Percentiles rank a stretch among this genome's conserved stretches.
Evolutionary conservation across 768 basidiomycete species (phyloP).

Genomic region (Boletus rubescentipes): DNA sequence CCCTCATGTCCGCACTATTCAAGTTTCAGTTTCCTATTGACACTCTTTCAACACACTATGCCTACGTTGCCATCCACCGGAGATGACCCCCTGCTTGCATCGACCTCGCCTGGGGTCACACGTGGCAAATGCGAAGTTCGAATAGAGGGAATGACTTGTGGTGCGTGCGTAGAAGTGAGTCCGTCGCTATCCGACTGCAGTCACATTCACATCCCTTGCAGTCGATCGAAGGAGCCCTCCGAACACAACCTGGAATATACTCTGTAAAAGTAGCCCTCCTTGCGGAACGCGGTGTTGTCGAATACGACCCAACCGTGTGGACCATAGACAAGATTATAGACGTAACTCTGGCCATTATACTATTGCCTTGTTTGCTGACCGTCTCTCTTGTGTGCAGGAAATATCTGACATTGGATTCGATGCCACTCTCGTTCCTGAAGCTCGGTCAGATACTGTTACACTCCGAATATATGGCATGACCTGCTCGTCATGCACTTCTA

Average conservation of each 20-base stretch:
- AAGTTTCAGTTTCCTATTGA: no score
- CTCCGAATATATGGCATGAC: conserved; percentile 92
- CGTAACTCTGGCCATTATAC: conserved; percentile 36
- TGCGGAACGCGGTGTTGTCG: conserved; percentile 88
- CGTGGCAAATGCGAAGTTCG: conserved; percentile 70
- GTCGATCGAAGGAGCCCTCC: conserved; percentile 85
- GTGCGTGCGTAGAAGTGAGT: conserved; percentile 82
- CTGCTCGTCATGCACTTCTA: conserved; percentile 75
- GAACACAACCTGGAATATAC: conserved; percentile 83
- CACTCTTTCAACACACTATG: conserved; percentile 10
- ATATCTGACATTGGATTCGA: conserved; percentile 93
- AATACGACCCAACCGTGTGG: conserved; percentile 87
- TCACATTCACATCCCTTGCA: conserved; percentile 25
- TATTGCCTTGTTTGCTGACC: conserved; percentile 3
- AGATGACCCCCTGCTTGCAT: conserved; percentile 24
- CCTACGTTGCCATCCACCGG: conserved; percentile 12
- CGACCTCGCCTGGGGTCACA: conserved; percentile 10
- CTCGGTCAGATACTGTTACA: conserved; percentile 63
- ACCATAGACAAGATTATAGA: conserved; percentile 72
- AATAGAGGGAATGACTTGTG: conserved; percentile 90
- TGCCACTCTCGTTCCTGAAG: conserved; percentile 69
- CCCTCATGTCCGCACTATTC: neutral
- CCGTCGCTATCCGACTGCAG: neutral
- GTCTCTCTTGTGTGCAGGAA: conserved; percentile 51
- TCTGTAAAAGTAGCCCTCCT: conserved; percentile 95